Evolutionary conservation across 768 basidiomycete genomes (phyloP), one percentile per base, ranked within the genome.

Genomic region (Russula foetens): DNA sequence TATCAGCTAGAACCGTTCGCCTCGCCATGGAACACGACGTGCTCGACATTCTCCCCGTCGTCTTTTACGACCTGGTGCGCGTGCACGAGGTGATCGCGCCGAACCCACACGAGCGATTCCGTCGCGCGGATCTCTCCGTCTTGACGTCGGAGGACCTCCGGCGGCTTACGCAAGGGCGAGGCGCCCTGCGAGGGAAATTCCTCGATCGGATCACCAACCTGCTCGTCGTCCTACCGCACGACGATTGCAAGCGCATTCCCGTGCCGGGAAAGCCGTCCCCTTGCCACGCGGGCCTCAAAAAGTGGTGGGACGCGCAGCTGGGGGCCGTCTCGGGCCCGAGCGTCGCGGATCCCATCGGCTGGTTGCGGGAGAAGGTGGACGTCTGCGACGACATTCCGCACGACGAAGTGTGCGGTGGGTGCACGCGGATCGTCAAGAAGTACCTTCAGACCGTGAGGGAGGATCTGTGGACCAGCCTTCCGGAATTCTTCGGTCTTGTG

Each of bases 161-260:
- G n/a, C 60, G 60, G 35, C 60, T 64, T 14, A 24, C 54, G 9
- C 63, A 61, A 35, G 63, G 63, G 6, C 59, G 59, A 19, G 63
- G 53, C 19, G 50, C 60, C 28, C 39, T 64, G 21, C 48, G 53
- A 21, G 53, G 59, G 38, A 56, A 55, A 56, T 62, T 62, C 55
- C 35, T 53, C 15, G 61, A 62, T n/a, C 44, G 51, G 8, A 52
- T 58, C 82, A 60, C 79, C 82, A 8, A 92, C 89, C 61, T 97
- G 86, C 49, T 80, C 80, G 2, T 93, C 96, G 52, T 98, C 74
- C 67, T 93, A 90, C 63, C 89, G 75, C 7, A 94, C 93, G 11
- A 96, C 92, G 23, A 92, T 90, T 26, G 84, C 76, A 68, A 97
- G 90, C 29, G 91, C 86, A 70, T 98, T 93, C 19, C 89, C 86